Conservation (phyloP, 768 basidiomycete species). For the Amanita rubescens region DNA sequence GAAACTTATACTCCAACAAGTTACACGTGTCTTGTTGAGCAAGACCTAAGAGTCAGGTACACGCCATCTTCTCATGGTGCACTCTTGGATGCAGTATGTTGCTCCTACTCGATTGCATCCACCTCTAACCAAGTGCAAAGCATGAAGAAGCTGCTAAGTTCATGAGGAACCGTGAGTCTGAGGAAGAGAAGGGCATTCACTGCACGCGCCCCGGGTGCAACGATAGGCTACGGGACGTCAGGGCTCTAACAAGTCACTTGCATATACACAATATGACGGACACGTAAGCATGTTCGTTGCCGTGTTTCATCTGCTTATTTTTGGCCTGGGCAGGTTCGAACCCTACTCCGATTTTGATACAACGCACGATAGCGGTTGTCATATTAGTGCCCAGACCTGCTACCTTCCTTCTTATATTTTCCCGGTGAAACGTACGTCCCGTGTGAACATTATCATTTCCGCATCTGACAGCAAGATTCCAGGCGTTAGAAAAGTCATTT, state of each 20-base stretch:
- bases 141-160: conserved; percentile 28
- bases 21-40: conserved; percentile 4
- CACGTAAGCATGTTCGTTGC: conserved; percentile 20
- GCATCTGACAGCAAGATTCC: not conserved
- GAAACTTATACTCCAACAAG: not conserved
- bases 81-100: conserved; percentile 33
- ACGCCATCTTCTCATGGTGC: conserved; percentile 28
- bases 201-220: conserved; percentile 41
- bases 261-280: conserved; percentile 51
- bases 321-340: not conserved
- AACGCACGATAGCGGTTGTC: not conserved
- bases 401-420: not conserved
- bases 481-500: conserved; percentile 2
- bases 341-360: not conserved
- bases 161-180: conserved; percentile 20
- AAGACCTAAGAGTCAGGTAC: conserved; percentile 23
- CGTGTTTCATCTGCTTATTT: conserved; percentile 1
- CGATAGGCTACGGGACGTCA: conserved; percentile 33
- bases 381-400: not conserved
- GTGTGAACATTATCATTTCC: not conserved
- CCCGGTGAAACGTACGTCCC: not conserved
- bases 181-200: conserved; percentile 24
- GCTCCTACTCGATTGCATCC: not conserved
- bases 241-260: conserved; percentile 43
- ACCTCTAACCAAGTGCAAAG: conserved; percentile 14